Conservation (phyloP, 257 asterid genomes). For the Penstemon davidsonii region DNA sequence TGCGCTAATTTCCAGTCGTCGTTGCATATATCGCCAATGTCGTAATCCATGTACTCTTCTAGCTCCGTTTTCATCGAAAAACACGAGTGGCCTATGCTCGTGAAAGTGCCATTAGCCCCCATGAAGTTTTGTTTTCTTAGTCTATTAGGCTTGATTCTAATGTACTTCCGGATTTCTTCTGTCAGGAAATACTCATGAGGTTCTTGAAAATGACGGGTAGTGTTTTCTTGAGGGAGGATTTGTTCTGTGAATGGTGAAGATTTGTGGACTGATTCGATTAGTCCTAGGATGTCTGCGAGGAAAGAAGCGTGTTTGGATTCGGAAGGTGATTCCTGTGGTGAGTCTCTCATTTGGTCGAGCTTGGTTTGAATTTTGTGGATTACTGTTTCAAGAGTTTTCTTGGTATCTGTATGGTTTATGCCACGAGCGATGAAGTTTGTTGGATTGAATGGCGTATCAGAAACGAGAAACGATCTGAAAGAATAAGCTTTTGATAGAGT, state of each 20-base stretch:
- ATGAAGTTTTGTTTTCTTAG: slow-evolving; percentile 61
- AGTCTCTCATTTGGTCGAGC: slow-evolving; percentile 33
- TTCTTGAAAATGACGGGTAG: neutral
- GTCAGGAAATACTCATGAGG: slow-evolving; percentile 41
- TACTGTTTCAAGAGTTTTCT: slow-evolving; percentile 29
- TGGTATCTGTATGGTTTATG: slow-evolving; percentile 12
- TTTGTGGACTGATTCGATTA: slow-evolving; percentile 34
- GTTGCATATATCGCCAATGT: slow-evolving; percentile 58
- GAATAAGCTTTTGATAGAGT: slow-evolving; percentile 47
- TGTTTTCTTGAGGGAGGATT: neutral
- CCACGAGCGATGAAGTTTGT: neutral
- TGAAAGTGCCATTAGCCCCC: slow-evolving; percentile 64
- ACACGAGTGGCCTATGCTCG: slow-evolving; percentile 67
- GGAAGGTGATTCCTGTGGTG: slow-evolving; percentile 20
- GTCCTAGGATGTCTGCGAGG: slow-evolving; percentile 57
- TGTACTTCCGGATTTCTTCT: slow-evolving; percentile 57
- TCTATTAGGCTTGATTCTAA: slow-evolving; percentile 53
- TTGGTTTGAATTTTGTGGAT: slow-evolving; percentile 40
- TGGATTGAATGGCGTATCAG: slow-evolving; percentile 33
- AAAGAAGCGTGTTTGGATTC: slow-evolving; percentile 37
- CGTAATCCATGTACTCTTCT: slow-evolving; percentile 63
- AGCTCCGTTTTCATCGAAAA: slow-evolving; percentile 51
- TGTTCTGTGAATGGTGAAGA: slow-evolving; percentile 10
- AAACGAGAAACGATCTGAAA: slow-evolving; percentile 34
- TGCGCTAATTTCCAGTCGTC: slow-evolving; percentile 68